Conservation (phyloP, 805 yeast genomes). For the Spathaspora sp. region DNA sequence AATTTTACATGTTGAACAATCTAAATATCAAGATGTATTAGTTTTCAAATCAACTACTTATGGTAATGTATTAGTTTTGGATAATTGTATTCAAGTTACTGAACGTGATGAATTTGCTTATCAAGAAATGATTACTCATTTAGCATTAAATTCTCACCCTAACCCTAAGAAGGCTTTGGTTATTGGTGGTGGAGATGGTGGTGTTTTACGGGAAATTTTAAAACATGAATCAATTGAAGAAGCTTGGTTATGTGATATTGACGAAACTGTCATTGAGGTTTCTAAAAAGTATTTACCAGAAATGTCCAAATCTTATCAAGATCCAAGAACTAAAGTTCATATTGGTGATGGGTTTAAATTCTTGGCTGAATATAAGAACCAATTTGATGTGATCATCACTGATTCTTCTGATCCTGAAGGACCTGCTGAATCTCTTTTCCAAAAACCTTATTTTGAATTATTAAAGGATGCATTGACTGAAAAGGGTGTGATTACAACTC, state of each 20-base stretch:
- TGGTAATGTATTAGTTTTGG: slow-evolving; percentile 93
- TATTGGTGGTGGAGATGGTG: slow-evolving; percentile 99
- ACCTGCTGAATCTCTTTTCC: slow-evolving; percentile 92
- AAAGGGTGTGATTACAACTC: slow-evolving; percentile 88
- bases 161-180: slow-evolving; percentile 91
- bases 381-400: slow-evolving; percentile 92
- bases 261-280: slow-evolving; percentile 84
- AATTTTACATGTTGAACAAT: slow-evolving; percentile 77
- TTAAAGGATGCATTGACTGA: slow-evolving; percentile 85
- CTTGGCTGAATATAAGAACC: slow-evolving; percentile 74
- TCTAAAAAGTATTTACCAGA: slow-evolving; percentile 86
- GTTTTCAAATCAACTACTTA: slow-evolving; percentile 91
- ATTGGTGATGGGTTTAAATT: slow-evolving; percentile 98
- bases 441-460: slow-evolving; percentile 84
- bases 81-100: slow-evolving; percentile 92
- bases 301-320: slow-evolving; percentile 77
- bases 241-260: slow-evolving; percentile 92
- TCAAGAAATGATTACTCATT: slow-evolving; percentile 97
- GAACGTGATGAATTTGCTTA: slow-evolving; percentile 97
- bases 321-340: slow-evolving; percentile 87
- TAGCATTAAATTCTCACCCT: slow-evolving; percentile 90
- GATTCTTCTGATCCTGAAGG: slow-evolving; percentile 99
- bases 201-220: slow-evolving; percentile 91
- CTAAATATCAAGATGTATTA: slow-evolving; percentile 89
- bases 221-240: slow-evolving; percentile 85